A percentile compares a stretch with the other conserved stretches of the same genome.
These are phyloP conservation scores for Anacardium occidentale DNA, from an alignment of 345 rosid species.

Conservation along the genomic window DNA sequence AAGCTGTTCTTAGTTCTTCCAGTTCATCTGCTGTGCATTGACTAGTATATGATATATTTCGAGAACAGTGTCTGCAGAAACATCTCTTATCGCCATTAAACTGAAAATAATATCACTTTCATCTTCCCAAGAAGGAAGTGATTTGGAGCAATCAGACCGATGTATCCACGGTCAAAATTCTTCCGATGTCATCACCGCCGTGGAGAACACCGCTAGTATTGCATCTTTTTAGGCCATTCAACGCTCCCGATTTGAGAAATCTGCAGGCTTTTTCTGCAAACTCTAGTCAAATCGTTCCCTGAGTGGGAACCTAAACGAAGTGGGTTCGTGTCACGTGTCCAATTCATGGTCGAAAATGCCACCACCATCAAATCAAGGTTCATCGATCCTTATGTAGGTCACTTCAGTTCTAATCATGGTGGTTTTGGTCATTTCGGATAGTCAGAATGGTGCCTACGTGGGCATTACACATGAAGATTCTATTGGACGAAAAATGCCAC, in stretches of 20 bases:
- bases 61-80: too few relatives aligned
- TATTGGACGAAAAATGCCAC: background rate
- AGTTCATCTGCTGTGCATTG: too few relatives aligned
- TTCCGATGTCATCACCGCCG: constrained; percentile 1
- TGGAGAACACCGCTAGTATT: background rate
- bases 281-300: constrained; percentile 19
- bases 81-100: too few relatives aligned
- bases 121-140: too few relatives aligned
- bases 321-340: background rate
- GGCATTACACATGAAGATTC: background rate
- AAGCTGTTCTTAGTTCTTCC: background rate
- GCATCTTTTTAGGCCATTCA: background rate
- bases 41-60: too few relatives aligned
- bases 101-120: too few relatives aligned
- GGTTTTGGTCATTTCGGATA: constrained; percentile 24
- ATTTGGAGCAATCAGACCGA: too few relatives aligned
- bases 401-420: constrained; percentile 19
- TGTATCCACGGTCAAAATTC: background rate
- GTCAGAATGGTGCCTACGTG: background rate
- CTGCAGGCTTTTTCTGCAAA: background rate
- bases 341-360: background rate
- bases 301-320: background rate
- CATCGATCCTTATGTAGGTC: constrained; percentile 13
- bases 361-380: constrained; percentile 27
- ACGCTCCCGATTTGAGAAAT: constrained; percentile 8